These are phyloP conservation scores for Geum urbanum DNA, from an alignment of 306 rosid genomes.

Conservation along the genomic window DNA sequence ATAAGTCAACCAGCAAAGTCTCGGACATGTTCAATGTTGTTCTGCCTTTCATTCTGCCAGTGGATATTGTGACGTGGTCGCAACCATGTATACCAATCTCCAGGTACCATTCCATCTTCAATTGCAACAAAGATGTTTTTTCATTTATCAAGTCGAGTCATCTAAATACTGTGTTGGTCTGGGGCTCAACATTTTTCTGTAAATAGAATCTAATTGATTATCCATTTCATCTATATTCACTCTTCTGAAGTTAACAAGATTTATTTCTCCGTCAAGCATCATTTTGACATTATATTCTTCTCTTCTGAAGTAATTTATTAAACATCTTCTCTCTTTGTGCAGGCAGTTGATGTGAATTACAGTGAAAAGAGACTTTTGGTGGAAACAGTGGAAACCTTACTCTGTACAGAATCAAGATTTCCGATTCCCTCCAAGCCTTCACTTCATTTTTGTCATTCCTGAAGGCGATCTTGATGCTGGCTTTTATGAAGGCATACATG, in stretches of 20 bases:
- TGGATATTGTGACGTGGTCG: slow-evolving; percentile 34
- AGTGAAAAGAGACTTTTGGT: slow-evolving; percentile 29
- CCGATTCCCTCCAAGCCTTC: slow-evolving; percentile 40
- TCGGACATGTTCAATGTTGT: slow-evolving; percentile 29
- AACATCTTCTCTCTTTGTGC: not conserved
- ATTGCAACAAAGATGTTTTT: not conserved
- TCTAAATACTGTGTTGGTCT: no score
- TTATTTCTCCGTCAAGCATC: not conserved
- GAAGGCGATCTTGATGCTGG: slow-evolving; percentile 53
- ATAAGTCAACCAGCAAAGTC: slow-evolving; percentile 24
- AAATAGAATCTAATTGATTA: not conserved
- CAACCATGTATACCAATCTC: slow-evolving; percentile 26
- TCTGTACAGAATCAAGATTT: slow-evolving; percentile 63
- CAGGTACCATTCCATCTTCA: slow-evolving; percentile 42
- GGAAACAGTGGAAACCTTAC: slow-evolving; percentile 44
- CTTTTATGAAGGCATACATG: slow-evolving; percentile 40
- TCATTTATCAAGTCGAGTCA: not conserved
- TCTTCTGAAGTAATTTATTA: not conserved
- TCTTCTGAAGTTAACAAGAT: not conserved
- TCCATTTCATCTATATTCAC: not conserved
- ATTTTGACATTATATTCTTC: not conserved
- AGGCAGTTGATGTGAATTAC: slow-evolving; percentile 42
- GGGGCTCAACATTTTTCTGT: no score
- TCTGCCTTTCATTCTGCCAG: slow-evolving; percentile 29
- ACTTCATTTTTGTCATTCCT: slow-evolving; percentile 35